A percentile compares a stretch with the other conserved stretches of the same genome.
Conservation (phyloP, 2,329 filamentous ascomycete genomes). For the Colletotrichum sp. region DNA sequence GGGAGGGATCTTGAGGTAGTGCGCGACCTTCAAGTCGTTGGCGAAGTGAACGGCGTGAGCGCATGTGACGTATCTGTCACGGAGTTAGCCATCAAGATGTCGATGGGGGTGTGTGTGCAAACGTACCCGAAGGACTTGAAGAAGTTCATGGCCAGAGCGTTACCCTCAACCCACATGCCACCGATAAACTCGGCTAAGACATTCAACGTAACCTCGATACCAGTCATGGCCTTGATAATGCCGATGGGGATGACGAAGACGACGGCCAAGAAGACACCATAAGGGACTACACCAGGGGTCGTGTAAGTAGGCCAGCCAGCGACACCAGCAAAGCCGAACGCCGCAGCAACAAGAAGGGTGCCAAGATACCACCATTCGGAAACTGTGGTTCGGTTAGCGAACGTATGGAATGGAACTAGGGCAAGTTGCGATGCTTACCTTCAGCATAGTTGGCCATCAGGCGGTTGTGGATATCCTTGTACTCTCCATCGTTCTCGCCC, state of each 20-base stretch:
- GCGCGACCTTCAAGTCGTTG: slow-evolving; percentile 53
- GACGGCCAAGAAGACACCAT: slow-evolving; percentile 43
- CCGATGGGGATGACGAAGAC: slow-evolving; percentile 51
- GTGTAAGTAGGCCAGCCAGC: slow-evolving; percentile 47
- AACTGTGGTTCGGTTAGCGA: slow-evolving; percentile 21
- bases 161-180: slow-evolving; percentile 45
- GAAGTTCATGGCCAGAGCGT: slow-evolving; percentile 51
- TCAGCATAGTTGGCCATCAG: slow-evolving; percentile 36
- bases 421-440: neutral
- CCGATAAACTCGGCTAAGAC: slow-evolving; percentile 54
- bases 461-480: slow-evolving; percentile 36
- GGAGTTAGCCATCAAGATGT: neutral
- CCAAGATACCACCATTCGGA: slow-evolving; percentile 49
- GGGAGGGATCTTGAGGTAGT: slow-evolving; percentile 67
- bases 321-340: slow-evolving; percentile 40
- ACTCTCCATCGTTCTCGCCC: slow-evolving; percentile 39
- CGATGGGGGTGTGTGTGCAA: neutral
- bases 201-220: slow-evolving; percentile 45
- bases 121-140: slow-evolving; percentile 41
- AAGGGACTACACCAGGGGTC: slow-evolving; percentile 43
- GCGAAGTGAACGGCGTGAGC: slow-evolving; percentile 57
- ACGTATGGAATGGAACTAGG: no score
- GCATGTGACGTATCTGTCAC: slow-evolving; percentile 44
- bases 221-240: slow-evolving; percentile 49
- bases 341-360: slow-evolving; percentile 36